Percentiles rank a stretch among this genome's conserved stretches.
Conservation (phyloP, 73 alveolate species). For the Stentor roeselii region DNA sequence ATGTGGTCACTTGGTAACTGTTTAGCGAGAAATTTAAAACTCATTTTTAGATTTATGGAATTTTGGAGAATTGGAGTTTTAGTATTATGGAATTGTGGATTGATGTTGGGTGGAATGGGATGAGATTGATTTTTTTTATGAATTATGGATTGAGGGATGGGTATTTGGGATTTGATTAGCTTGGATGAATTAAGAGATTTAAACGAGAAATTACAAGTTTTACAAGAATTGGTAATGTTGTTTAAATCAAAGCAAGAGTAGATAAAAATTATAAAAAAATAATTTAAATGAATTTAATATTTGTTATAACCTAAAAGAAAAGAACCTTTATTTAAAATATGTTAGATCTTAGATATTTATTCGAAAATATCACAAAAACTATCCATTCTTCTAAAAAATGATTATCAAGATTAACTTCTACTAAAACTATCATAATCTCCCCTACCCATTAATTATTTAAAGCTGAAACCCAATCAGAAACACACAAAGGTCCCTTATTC, state of each 20-base stretch:
- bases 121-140: neutral
- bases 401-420: neutral
- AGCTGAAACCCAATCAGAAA: neutral
- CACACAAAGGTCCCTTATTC: slow-evolving; percentile 18
- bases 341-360: too few relatives aligned
- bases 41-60: neutral
- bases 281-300: too few relatives aligned
- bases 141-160: neutral
- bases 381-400: neutral
- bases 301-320: too few relatives aligned
- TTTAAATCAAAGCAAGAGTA: neutral
- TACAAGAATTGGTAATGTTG: neutral
- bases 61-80: neutral
- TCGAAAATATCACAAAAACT: neutral
- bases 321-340: too few relatives aligned
- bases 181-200: neutral
- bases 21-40: neutral
- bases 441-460: neutral
- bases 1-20: neutral
- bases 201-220: neutral
- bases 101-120: neutral
- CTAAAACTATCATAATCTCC: neutral
- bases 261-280: too few relatives aligned
- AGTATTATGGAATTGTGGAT: neutral
- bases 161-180: neutral